Base-by-base conservation (phyloP, 148 eudicot species). In the Gaultheria prostrata region DNA sequence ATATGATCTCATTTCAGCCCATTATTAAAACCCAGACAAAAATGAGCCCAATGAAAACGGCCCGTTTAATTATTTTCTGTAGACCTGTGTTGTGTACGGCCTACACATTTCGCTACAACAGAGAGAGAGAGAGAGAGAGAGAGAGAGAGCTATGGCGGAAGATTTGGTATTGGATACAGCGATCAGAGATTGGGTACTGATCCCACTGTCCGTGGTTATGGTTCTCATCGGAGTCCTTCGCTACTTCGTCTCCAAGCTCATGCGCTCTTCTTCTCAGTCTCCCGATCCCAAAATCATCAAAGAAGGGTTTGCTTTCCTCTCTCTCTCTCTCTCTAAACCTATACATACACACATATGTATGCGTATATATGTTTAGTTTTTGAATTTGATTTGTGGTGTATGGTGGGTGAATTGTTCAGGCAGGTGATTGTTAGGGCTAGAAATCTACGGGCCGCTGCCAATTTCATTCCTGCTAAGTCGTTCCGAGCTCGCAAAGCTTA, bases 191-290 rank as follows among this genome's bases (percentile, higher is more conserved):
- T 96, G 99, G 99, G 98, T 96, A 0, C 83, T 96, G 79, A 93
- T 96, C 76, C 99, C 99, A 4, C 80, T 96, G 45, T 96, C 99
- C 10, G 79, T 94, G 3, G 99, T 94, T 3, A 96, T 96, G 99
- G 99, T 96, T 18, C 90, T 97, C 50, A 97, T 97, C 57, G 99
- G 98, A 4, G 85, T 97, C 49, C 94, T 97, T 30, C 98, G 99
- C 35, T 97, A 97, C 91, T 95, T 95, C 76, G 99, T 95, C 77
- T 95, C 99, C 78, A 95, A 95, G 89, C 96, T 97, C 82, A 93
- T 97, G 97, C 92, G 91, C 15, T 91, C 99, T 71, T 83, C 89
- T 85, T 83, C 89, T 85, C 94, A 84, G 79, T 14, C 69, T 1
- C 98, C 98, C 53, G 99, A 97, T 89, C 83, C 91, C 82, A 97